phyloP scores from a whole-genome alignment of 2,329 filamentous ascomycete genomes.

The Nakataea oryzae region DNA sequence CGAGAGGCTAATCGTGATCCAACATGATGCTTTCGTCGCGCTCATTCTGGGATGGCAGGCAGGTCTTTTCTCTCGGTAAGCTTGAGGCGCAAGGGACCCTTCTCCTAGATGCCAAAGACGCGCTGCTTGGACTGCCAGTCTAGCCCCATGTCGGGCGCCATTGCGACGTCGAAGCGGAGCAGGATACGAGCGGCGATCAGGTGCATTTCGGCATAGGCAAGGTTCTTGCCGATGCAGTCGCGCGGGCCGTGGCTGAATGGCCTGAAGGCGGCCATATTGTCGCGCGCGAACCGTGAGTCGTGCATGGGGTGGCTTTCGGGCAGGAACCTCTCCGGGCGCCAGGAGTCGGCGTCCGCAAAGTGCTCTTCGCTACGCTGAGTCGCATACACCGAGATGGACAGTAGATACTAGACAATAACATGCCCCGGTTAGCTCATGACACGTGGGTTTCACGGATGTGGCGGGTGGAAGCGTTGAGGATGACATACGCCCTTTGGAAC shows the following conservation, averaged over 20 bases:
- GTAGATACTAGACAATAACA: background rate
- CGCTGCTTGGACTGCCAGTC: conserved; percentile 22
- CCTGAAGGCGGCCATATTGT: background rate
- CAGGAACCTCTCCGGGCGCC: background rate
- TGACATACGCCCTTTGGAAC: background rate
- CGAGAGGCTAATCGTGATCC: too few relatives aligned
- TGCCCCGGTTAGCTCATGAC: background rate
- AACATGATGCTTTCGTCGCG: too few relatives aligned
- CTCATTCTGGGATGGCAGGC: too few relatives aligned
- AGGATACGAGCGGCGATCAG: conserved; percentile 26
- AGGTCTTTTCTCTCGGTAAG: background rate
- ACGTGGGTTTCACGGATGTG: too few relatives aligned
- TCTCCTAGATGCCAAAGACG: conserved; percentile 21
- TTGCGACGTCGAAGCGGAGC: conserved; percentile 26
- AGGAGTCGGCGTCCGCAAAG: background rate
- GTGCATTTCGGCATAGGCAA: conserved; percentile 32
- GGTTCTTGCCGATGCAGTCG: conserved; percentile 7
- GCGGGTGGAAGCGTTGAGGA: background rate
- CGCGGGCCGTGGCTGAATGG: conserved; percentile 2
- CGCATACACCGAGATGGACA: background rate
- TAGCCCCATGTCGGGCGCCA: conserved; percentile 15
- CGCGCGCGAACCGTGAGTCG: background rate
- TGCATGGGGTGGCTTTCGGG: background rate
- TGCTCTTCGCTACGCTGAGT: background rate
- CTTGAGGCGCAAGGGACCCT: conserved; percentile 12